Evolutionary conservation across 495 filamentous ascomycete genomes (phyloP).

Genomic region (Achaetomiella virescens): DNA sequence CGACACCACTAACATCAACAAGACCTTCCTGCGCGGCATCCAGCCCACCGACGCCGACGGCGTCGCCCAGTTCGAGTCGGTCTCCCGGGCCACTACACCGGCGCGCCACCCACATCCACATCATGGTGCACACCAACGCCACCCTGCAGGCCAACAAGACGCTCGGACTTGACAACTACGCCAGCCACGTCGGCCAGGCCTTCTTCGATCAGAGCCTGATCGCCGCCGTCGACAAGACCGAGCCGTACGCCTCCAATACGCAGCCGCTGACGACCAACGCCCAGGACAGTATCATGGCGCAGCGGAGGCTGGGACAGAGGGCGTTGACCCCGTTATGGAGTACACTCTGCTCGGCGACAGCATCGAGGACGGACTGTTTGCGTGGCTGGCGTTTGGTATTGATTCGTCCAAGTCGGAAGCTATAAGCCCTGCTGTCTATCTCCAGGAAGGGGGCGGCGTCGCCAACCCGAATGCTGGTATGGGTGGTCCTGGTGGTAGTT

Average conservation of each 20-base stretch:
- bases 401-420: constrained; percentile 29
- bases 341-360: constrained; percentile 50
- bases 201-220: constrained; percentile 59
- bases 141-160: constrained; percentile 43
- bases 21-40: constrained; percentile 48
- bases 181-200: constrained; percentile 56
- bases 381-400: constrained; percentile 52
- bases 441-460: constrained; percentile 21
- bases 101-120: constrained; percentile 39
- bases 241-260: constrained; percentile 52
- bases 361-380: constrained; percentile 49
- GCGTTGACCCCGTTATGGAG: constrained; percentile 47
- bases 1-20: constrained; percentile 40
- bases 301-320: constrained; percentile 37
- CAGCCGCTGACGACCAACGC: constrained; percentile 46
- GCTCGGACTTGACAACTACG: constrained; percentile 35
- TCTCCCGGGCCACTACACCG: constrained; percentile 53
- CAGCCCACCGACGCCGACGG: constrained; percentile 44
- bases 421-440: constrained; percentile 14
- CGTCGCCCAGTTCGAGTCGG: constrained; percentile 44
- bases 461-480: constrained; percentile 11
- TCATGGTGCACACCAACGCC: constrained; percentile 44
- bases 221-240: constrained; percentile 46
- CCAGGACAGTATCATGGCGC: constrained; percentile 38
- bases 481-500: no score